Base-by-base conservation (phyloP, 2,329 filamentous ascomycete species). In the Colletotrichum caudatum region DNA sequence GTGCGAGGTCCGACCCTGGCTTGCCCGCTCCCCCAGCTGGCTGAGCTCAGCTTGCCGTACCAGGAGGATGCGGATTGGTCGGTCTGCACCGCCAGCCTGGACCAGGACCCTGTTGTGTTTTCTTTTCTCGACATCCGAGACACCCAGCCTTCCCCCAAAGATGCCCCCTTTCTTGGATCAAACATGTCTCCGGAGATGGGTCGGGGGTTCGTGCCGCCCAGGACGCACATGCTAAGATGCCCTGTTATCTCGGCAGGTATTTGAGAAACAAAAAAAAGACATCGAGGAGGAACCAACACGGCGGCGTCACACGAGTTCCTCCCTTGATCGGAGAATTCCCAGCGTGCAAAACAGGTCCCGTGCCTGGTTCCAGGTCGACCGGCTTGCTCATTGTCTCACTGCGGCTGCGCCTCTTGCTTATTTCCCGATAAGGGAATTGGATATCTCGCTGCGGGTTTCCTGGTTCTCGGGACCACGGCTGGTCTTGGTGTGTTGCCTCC, bases 41-140 rank as follows among this genome's bases (percentile, higher is more conserved):
- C 48, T 56, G 44, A 61, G 59, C 26, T 35, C 61, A 54, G 61
- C 50, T 64, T n/a, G 16, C 60, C 35, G 16, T 1, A 37, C 35
- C 12, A 6, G n/a, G 20, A 12, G 50, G 16, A 35, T 46, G 23
- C 48, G 48, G 48, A 14, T 46, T 64, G 37, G 61, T 7, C 12
- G 50, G 18, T 29, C 37, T 54, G 50, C 23, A 23, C 61, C 61
- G 50, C 14, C 35, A 53, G 46, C 26, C 61, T 44, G 37, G 37
- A 23, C 23, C 50, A 46, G 37, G 37, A 54, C 48, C 61, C 26
- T 18, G 61, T n/a, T 5, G 2, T 3, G 1, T 14, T 46, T 46
- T 23, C 18, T 46, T 44, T 46, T 56, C 18, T 44, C 9, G 18
- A n/a, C 46, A 35, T 23, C 18, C 33, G 50, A 64, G 48, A 64